A percentile compares a stretch with the other conserved stretches of the same genome.
These are phyloP conservation scores for Russula sp. DNA, from an alignment of 768 basidiomycete species.

Conservation along the genomic window DNA sequence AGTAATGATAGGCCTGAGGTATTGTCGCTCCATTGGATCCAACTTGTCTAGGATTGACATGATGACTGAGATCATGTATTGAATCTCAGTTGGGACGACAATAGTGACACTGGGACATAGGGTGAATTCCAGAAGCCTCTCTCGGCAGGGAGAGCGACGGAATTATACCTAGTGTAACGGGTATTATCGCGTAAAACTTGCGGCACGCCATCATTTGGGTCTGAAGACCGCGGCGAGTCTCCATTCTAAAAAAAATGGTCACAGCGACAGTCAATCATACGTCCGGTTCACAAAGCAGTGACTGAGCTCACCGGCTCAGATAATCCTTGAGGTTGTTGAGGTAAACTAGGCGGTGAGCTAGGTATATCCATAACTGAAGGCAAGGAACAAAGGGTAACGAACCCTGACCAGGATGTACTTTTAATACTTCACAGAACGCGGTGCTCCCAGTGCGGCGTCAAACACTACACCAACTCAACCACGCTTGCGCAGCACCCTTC, in stretches of 20 bases:
- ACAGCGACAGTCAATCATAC: not conserved
- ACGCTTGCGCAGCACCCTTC: not conserved
- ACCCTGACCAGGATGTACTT: not conserved
- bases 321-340: not conserved
- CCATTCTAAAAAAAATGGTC: slow-evolving; percentile 1
- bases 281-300: not conserved
- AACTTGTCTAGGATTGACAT: slow-evolving; percentile 8
- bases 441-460: slow-evolving; percentile 2
- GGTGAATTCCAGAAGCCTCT: not conserved
- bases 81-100: not conserved
- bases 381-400: not conserved
- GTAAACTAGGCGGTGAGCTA: not conserved
- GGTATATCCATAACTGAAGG: not conserved
- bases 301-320: not conserved
- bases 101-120: not conserved
- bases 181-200: not conserved
- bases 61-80: not conserved
- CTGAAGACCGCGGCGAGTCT: not conserved
- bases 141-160: too few relatives aligned
- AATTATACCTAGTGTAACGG: not conserved
- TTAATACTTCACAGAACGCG: not conserved
- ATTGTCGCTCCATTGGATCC: not conserved
- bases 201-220: not conserved
- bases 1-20: not conserved
- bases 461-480: not conserved